Evolutionary conservation across 148 eudicot species (phyloP).

Genomic region (Silene latifolia): DNA sequence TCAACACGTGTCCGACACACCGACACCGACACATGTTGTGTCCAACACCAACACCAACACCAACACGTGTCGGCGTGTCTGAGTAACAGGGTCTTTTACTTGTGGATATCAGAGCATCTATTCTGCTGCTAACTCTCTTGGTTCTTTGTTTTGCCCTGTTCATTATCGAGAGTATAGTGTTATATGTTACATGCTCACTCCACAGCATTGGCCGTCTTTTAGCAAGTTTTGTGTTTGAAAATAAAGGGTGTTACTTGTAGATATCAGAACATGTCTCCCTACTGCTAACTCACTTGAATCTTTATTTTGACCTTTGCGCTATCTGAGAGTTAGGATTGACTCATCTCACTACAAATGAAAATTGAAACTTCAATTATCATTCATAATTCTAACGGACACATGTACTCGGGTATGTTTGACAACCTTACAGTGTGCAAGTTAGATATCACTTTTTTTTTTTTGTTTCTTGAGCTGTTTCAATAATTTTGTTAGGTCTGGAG

Average conservation of each 20-base stretch:
- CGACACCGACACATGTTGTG: no score
- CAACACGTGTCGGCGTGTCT: no score
- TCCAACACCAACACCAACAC: no score
- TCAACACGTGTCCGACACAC: no score
- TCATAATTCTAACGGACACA: neutral
- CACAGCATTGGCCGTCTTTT: no score
- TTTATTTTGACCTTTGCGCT: neutral
- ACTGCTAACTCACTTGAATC: neutral
- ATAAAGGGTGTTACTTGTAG: neutral
- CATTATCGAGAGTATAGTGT: no score
- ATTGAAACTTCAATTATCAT: no score
- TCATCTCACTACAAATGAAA: neutral
- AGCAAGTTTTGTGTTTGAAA: neutral
- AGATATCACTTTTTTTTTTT: slow-evolving; percentile 6
- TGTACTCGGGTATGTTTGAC: neutral
- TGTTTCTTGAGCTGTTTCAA: slow-evolving; percentile 11
- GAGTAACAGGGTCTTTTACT: no score
- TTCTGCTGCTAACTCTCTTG: no score
- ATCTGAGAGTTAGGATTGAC: neutral
- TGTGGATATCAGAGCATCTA: no score
- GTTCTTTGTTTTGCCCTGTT: no score
- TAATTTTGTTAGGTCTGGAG: slow-evolving; percentile 76
- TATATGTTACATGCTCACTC: no score
- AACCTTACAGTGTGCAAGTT: neutral
- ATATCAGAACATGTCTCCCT: neutral